Percentiles rank a stretch among this genome's conserved stretches.
Conservation (phyloP, 2,329 filamentous ascomycete genomes). For the Periglandula ipomoeae region DNA sequence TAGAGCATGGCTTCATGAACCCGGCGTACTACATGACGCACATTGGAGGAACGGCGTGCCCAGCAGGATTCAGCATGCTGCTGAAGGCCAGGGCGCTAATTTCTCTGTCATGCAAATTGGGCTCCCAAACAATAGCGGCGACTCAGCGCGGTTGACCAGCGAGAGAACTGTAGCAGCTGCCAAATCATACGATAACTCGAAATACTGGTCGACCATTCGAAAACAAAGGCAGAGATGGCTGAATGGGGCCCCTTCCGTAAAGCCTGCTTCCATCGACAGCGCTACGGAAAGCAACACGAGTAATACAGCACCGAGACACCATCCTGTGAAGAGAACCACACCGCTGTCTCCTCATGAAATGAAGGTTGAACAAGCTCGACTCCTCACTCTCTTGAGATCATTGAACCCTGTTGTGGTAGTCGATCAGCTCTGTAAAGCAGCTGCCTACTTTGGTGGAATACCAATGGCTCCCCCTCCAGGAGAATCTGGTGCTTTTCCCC, state of each 20-base stretch:
- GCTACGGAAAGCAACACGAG: neutral
- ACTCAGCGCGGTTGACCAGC: slow-evolving; percentile 51
- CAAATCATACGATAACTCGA: slow-evolving; percentile 42
- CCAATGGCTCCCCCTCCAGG: slow-evolving; percentile 45
- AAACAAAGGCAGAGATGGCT: slow-evolving; percentile 6
- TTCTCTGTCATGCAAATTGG: slow-evolving; percentile 57
- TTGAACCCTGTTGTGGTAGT: slow-evolving; percentile 48
- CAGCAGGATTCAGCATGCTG: slow-evolving; percentile 51
- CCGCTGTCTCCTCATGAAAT: slow-evolving; percentile 32
- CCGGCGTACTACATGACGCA: slow-evolving; percentile 16
- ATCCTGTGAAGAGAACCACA: slow-evolving; percentile 6
- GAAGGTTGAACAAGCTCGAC: slow-evolving; percentile 50
- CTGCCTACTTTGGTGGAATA: slow-evolving; percentile 55
- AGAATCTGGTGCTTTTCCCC: slow-evolving; percentile 39
- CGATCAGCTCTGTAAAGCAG: slow-evolving; percentile 52
- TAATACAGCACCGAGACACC: slow-evolving; percentile 4
- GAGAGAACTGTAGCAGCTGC: slow-evolving; percentile 52
- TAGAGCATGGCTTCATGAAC: neutral
- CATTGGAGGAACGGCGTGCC: slow-evolving; percentile 46
- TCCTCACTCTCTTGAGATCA: slow-evolving; percentile 46
- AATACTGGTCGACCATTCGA: slow-evolving; percentile 39
- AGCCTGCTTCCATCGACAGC: neutral
- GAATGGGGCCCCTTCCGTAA: neutral
- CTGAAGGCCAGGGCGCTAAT: slow-evolving; percentile 47
- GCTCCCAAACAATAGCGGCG: slow-evolving; percentile 38